Conservation (phyloP, 1,139 yeast species). For the Torulaspora pretoriensis region DNA sequence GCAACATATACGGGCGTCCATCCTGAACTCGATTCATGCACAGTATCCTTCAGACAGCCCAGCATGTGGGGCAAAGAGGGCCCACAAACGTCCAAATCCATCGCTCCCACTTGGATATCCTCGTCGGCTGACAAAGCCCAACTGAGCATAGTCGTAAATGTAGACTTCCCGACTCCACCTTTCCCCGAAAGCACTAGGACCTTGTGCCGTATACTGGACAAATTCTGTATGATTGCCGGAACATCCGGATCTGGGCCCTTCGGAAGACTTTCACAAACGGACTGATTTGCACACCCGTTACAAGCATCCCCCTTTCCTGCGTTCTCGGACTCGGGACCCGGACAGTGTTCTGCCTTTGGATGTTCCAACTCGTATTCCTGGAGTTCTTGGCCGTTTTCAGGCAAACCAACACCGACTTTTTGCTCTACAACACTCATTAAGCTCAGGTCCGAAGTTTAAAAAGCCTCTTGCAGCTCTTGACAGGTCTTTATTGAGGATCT, state of each 20-base stretch:
- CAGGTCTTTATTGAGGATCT: not conserved
- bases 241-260: constrained; percentile 96
- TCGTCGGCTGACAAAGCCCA: constrained; percentile 96
- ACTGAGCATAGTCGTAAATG: constrained; percentile 88
- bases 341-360: constrained; percentile 94
- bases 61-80: constrained; percentile 94
- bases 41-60: constrained; percentile 82
- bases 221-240: constrained; percentile 65
- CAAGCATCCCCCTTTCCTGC: constrained; percentile 97
- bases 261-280: constrained; percentile 80
- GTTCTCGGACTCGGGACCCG: constrained; percentile 90
- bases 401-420: constrained; percentile 10
- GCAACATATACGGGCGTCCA: constrained; percentile 97
- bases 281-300: constrained; percentile 89
- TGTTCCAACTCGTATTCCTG: constrained; percentile 34
- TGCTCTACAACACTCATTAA: not conserved
- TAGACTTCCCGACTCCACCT: constrained; percentile 98
- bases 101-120: constrained; percentile 83
- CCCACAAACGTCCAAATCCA: constrained; percentile 97
- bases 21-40: constrained; percentile 87
- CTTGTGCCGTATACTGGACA: constrained; percentile 72
- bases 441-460: not conserved
- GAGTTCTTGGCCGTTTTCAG: constrained; percentile 20
- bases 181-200: constrained; percentile 86
- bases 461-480: not conserved